A percentile compares a stretch with the other conserved stretches of the same genome.
Evolutionary conservation across 225 moss, liverwort and hornwort genomes (phyloP).

Genomic region (Pseudoscleropodium purum): DNA sequence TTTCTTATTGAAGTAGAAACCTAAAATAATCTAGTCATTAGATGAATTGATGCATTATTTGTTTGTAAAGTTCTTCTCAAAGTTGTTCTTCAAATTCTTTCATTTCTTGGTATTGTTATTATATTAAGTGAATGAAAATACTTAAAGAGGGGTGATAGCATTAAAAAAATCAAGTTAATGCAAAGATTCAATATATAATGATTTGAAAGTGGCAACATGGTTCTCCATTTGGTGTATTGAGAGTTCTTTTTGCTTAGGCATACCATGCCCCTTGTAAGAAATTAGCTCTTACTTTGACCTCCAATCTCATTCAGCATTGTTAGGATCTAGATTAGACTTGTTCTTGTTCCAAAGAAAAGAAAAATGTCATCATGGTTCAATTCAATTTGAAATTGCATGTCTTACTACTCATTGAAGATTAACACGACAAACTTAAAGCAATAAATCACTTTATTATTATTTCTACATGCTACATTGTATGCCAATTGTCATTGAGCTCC

Average conservation of each 20-base stretch:
- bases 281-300: background rate
- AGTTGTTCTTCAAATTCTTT: background rate
- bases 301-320: no score
- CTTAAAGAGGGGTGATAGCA: background rate
- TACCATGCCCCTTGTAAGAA: rapidly evolving
- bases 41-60: background rate
- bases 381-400: background rate
- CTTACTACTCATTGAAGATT: background rate
- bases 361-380: background rate
- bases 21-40: background rate
- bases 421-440: background rate
- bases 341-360: background rate
- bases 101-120: background rate
- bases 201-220: background rate
- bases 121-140: background rate
- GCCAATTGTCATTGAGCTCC: background rate
- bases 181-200: background rate
- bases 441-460: background rate
- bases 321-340: rapidly evolving
- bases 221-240: background rate
- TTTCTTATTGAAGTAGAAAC: rapidly evolving
- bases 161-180: background rate
- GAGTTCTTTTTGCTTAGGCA: background rate
- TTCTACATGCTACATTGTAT: background rate
- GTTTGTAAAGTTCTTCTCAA: background rate